Base-by-base conservation (phyloP, 306 rosid species). In the Acacia acuminata region DNA sequence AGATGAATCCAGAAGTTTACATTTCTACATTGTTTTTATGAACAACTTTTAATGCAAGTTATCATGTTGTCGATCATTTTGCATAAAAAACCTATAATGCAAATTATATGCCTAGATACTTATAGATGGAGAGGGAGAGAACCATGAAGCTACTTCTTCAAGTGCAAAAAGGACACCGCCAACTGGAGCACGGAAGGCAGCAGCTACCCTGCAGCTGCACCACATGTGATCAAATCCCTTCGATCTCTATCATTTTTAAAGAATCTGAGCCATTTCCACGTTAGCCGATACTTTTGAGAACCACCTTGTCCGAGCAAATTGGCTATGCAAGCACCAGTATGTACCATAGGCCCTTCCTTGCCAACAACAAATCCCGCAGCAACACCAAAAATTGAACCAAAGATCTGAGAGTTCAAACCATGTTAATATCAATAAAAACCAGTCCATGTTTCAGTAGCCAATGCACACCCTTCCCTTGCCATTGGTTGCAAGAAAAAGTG, bases 81-180 rank as follows among this genome's bases (percentile, higher is more conserved):
- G 50, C 27, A 69, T 38, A 32, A 25, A 30, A 66, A 48, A 77
- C 10, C 22, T 44, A 77, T 20, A 20, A 12, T 65, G 47, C 17
- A 17, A 47, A 36, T n/a, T 42, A 53, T 36, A 38, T 66, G 76
- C 63, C 64, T 6, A 48, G 24, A 69, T 42, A 10, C 17, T 40
- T 69, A 22, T n/a, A 20, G 30, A 44, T 69, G 67, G 81, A 76
- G 72, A 82, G 83, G 56, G 77, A 84, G 70, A 87, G 48, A 64
- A 91, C 97, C 97, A 93, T 79, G 96, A 93, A 91, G 97, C 96
- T 53, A 90, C 93, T 84, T 93, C 97, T 89, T 91, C 96, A 58
- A 93, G 93, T 77, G 97, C 93, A 83, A 93, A 93, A 75, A 93
- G 97, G 76, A 93, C 97, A 45, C 97, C 97, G 20, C 97, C 97